Evolutionary conservation across 139 green algal genomes (phyloP).

Genomic region (Desmodesmus armatus): DNA sequence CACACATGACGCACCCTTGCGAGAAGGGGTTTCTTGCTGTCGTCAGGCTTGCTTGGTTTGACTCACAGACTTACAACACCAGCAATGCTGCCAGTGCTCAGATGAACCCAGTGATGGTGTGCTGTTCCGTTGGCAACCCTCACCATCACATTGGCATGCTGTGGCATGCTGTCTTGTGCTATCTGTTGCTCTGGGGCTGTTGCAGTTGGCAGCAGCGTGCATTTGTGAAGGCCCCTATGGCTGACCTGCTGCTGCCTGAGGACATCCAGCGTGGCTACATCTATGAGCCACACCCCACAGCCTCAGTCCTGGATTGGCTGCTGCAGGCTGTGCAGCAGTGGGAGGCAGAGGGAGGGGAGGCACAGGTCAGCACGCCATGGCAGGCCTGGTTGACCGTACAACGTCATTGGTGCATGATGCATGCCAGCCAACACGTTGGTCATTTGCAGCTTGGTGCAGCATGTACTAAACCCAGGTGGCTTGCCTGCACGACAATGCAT

Average conservation of each 20-base stretch:
- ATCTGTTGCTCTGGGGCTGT: background rate
- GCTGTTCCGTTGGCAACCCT: no score
- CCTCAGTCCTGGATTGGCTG: constrained; percentile 34
- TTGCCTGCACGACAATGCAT: no score
- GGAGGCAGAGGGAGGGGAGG: constrained; percentile 59
- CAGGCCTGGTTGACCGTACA: no score
- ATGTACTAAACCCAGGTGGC: background rate
- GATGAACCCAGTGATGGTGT: background rate
- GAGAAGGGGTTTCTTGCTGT: no score
- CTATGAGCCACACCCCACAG: background rate
- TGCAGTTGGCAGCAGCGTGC: constrained; percentile 82
- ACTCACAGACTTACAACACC: no score
- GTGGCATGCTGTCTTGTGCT: no score
- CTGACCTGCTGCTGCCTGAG: constrained; percentile 57
- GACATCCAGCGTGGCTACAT: constrained; percentile 31
- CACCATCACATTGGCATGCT: no score
- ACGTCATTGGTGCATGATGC: no score
- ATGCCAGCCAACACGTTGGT: background rate
- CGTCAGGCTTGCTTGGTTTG: no score
- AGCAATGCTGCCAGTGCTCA: no score
- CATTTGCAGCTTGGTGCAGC: background rate
- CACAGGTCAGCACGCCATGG: constrained; percentile 13
- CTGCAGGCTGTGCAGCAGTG: constrained; percentile 48
- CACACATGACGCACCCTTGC: no score
- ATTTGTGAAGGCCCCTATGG: constrained; percentile 92